A percentile compares a stretch with the other conserved stretches of the same genome.
These are phyloP conservation scores for Trichoderma aggressivum DNA, from an alignment of 2,329 filamentous ascomycete genomes.

Conservation along the genomic window DNA sequence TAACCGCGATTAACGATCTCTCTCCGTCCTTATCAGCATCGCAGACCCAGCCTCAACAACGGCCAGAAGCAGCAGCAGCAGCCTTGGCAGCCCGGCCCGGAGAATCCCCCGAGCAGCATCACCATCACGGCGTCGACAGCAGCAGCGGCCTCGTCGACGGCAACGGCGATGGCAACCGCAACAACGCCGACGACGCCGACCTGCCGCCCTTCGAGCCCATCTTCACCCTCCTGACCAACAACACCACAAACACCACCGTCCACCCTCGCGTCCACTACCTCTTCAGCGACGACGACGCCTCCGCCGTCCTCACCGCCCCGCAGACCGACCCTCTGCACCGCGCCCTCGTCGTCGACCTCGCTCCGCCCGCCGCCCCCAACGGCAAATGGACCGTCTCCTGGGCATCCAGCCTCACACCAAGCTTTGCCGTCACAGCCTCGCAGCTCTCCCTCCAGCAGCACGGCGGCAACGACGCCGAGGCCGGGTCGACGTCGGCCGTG, in stretches of 20 bases:
- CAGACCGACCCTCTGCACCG: conserved; percentile 41
- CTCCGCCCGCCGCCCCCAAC: conserved; percentile 25
- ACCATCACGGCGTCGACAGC: background rate
- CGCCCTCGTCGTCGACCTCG: conserved; percentile 56
- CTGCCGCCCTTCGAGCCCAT: conserved; percentile 66
- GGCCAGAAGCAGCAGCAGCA: conserved; percentile 14
- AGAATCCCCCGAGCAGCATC: background rate
- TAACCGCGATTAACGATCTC: background rate
- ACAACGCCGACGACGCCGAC: conserved; percentile 17
- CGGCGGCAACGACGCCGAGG: conserved; percentile 21
- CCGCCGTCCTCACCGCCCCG: conserved; percentile 59
- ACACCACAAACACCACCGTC: conserved; percentile 66
- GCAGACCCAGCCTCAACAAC: background rate
- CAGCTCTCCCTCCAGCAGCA: conserved; percentile 43
- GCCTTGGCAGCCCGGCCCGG: background rate
- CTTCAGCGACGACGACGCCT: conserved; percentile 86
- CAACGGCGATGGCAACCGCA: conserved; percentile 20
- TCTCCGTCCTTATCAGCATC: background rate
- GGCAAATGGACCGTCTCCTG: conserved; percentile 55
- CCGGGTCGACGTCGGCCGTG: conserved; percentile 24
- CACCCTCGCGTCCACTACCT: conserved; percentile 90
- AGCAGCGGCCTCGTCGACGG: background rate
- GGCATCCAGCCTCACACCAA: conserved; percentile 68
- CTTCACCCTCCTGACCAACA: conserved; percentile 81
- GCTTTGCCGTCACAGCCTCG: conserved; percentile 62